Percentiles rank a stretch among this genome's conserved stretches.
Evolutionary conservation across 768 basidiomycete species (phyloP).

Genomic region (Calocybe gangraenosa): DNA sequence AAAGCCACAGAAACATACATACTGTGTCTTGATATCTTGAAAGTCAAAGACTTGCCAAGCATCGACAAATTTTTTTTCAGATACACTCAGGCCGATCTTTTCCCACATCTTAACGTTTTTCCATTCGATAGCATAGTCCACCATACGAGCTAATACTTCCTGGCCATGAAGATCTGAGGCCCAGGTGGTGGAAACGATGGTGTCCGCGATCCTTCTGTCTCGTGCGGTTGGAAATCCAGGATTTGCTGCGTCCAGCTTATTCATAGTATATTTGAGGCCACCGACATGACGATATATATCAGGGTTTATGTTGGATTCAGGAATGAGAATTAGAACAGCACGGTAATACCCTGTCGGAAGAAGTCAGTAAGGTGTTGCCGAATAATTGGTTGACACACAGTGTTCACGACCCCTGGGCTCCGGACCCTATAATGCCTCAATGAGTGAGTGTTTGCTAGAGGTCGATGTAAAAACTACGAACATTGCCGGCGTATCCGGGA

Average conservation of each 20-base stretch:
- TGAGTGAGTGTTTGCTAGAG: neutral
- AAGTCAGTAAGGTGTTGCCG: neutral
- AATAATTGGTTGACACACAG: slow-evolving; percentile 18
- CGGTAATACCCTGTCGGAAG: slow-evolving; percentile 5
- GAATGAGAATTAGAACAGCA: slow-evolving; percentile 10
- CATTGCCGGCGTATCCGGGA: slow-evolving; percentile 39
- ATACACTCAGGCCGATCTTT: no score
- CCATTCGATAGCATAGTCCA: slow-evolving; percentile 23
- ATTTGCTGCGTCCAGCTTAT: slow-evolving; percentile 2
- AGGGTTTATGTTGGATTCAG: slow-evolving; percentile 3
- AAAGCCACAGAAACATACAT: slow-evolving; percentile 9
- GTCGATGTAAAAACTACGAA: slow-evolving; percentile 15
- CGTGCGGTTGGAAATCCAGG: neutral
- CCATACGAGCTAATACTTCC: no score
- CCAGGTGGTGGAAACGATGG: slow-evolving; percentile 16
- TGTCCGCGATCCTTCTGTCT: neutral
- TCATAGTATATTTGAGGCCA: slow-evolving; percentile 5
- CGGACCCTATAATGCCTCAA: neutral
- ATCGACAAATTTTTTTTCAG: no score
- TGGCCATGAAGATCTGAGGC: no score
- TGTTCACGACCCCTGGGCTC: slow-evolving; percentile 25
- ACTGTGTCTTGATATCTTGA: slow-evolving; percentile 13
- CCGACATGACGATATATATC: neutral
- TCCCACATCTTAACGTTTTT: slow-evolving; percentile 25
- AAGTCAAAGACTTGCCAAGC: no score